These are phyloP conservation scores for Hydrangea macrophylla DNA, from an alignment of 148 eudicot species.

Conservation along the genomic window DNA sequence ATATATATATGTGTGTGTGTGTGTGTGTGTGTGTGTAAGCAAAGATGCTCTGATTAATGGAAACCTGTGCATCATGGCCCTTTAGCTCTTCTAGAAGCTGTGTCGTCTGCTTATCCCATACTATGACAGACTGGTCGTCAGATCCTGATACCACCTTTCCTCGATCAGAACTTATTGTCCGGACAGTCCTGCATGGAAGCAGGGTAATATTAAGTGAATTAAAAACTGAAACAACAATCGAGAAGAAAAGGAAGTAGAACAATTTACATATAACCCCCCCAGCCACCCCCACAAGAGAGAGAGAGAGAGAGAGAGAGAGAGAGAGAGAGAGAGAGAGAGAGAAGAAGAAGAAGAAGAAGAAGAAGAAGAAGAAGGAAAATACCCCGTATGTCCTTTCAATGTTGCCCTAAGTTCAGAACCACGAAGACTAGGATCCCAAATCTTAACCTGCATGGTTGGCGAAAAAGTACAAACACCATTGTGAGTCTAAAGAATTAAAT, in stretches of 20 bases:
- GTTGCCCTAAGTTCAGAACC: constrained; percentile 96
- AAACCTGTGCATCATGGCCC: constrained; percentile 75
- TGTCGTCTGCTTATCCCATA: constrained; percentile 94
- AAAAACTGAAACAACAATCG: neutral
- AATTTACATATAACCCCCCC: neutral
- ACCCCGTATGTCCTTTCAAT: constrained; percentile 96
- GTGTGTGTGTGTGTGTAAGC: neutral
- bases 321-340: too few species aligned
- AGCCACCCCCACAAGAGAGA: too few species aligned
- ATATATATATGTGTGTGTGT: too few species aligned
- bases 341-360: neutral
- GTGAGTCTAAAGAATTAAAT: neutral
- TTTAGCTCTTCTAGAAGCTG: constrained; percentile 92
- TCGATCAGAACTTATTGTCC: constrained; percentile 89
- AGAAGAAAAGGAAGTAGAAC: neutral
- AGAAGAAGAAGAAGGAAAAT: constrained; percentile 11
- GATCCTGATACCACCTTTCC: constrained; percentile 90
- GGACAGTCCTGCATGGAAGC: constrained; percentile 45
- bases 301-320: too few species aligned
- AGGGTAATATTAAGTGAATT: neutral
- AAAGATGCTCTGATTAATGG: constrained; percentile 4
- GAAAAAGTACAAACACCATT: neutral
- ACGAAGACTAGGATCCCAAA: constrained; percentile 96
- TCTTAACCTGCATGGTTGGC: constrained; percentile 60
- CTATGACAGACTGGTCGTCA: constrained; percentile 85